These are phyloP conservation scores for Tolypocladium endophyticum DNA, from an alignment of 2,329 filamentous ascomycete genomes.

Conservation along the genomic window DNA sequence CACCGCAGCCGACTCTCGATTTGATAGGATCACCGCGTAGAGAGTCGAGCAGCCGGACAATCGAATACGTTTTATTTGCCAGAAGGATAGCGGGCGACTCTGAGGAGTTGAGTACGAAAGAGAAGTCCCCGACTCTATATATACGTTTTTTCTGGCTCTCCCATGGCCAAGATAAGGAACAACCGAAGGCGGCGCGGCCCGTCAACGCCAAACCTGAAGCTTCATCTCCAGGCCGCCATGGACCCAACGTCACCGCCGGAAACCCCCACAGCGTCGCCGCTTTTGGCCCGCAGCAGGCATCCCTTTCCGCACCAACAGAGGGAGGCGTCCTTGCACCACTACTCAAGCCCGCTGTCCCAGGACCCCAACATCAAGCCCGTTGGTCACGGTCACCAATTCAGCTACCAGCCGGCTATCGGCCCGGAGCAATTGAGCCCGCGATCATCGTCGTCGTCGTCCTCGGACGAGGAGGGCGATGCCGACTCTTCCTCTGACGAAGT, in stretches of 20 bases:
- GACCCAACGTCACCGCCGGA: slow-evolving; percentile 37
- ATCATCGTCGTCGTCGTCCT: slow-evolving; percentile 22
- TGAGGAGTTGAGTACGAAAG: not conserved
- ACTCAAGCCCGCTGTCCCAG: slow-evolving; percentile 17
- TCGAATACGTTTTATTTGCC: not conserved
- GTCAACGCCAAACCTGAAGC: slow-evolving; percentile 30
- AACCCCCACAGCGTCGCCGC: slow-evolving; percentile 30
- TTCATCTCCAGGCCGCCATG: slow-evolving; percentile 17
- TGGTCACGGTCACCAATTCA: slow-evolving; percentile 31
- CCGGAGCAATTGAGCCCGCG: slow-evolving; percentile 26
- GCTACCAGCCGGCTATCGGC: slow-evolving; percentile 23
- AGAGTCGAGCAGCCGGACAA: not conserved
- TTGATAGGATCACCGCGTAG: slow-evolving; percentile 11
- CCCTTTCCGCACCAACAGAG: slow-evolving; percentile 10
- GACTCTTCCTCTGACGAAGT: slow-evolving; percentile 5
- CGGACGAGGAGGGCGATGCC: slow-evolving; percentile 9
- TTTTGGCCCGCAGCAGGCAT: slow-evolving; percentile 19
- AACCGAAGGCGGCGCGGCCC: slow-evolving; percentile 22
- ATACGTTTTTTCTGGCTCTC: slow-evolving; percentile 2
- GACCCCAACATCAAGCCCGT: slow-evolving; percentile 31
- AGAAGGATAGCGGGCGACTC: not conserved
- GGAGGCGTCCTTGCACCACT: slow-evolving; percentile 20
- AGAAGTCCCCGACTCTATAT: not conserved
- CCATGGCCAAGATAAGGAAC: slow-evolving; percentile 5
- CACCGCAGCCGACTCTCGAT: slow-evolving; percentile 6